Conservation (phyloP, 805 yeast species). For the Hanseniaspora guilliermondii region DNA sequence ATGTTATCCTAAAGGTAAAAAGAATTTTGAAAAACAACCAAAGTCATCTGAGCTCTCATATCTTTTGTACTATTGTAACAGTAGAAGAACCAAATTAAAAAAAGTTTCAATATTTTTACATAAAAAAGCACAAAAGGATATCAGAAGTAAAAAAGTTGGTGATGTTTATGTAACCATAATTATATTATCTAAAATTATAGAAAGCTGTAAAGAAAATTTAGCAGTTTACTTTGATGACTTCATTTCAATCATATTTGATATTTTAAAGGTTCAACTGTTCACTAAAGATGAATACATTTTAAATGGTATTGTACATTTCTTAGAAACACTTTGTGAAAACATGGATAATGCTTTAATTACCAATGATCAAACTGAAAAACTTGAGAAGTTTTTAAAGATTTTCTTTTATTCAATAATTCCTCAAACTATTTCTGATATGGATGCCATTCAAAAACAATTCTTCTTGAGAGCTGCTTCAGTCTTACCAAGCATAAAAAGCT, state of each 20-base stretch:
- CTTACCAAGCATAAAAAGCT: slow-evolving; percentile 23
- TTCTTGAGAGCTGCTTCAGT: slow-evolving; percentile 25
- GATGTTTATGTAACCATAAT: slow-evolving; percentile 72
- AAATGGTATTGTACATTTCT: slow-evolving; percentile 40
- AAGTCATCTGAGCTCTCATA: slow-evolving; percentile 85
- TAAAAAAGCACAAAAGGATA: slow-evolving; percentile 49
- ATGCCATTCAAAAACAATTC: slow-evolving; percentile 12
- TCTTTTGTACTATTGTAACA: slow-evolving; percentile 76
- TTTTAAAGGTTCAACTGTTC: slow-evolving; percentile 30
- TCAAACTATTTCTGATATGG: background rate
- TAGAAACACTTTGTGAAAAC: slow-evolving; percentile 35
- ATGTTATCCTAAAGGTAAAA: slow-evolving; percentile 86
- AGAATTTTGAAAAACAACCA: slow-evolving; percentile 67
- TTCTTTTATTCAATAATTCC: slow-evolving; percentile 21
- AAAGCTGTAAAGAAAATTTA: slow-evolving; percentile 67
- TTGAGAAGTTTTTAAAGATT: slow-evolving; percentile 24
- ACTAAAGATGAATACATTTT: slow-evolving; percentile 52
- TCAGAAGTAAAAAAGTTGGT: slow-evolving; percentile 52
- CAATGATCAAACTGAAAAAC: background rate
- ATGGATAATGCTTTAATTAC: slow-evolving; percentile 50
- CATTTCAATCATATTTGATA: slow-evolving; percentile 42
- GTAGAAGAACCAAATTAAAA: slow-evolving; percentile 76
- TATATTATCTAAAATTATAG: slow-evolving; percentile 56
- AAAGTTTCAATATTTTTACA: slow-evolving; percentile 66
- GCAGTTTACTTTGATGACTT: slow-evolving; percentile 68